Base-by-base conservation (phyloP, 225 moss, liverwort and hornwort genomes). In the Asterella californica region DNA sequence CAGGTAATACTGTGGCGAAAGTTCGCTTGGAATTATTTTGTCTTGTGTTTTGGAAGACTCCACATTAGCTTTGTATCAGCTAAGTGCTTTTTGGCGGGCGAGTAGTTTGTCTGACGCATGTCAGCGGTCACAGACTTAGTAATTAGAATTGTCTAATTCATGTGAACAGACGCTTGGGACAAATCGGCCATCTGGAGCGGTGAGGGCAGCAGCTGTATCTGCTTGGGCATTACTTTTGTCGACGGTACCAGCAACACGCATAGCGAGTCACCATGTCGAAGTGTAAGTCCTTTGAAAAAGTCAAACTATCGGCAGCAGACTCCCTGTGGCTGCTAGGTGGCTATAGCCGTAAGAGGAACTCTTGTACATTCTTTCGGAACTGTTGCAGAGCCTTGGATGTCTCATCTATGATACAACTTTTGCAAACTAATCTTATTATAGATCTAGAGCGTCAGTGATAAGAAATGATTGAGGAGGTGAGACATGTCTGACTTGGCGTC, bases 191-290 rank as follows among this genome's bases (percentile, higher is more conserved):
- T 84, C 90, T 53, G 87, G 83, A 76, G 79, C 84, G 61, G 92
- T 91, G 53, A 94, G 86, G 87, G 88, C 92, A 42, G 89, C 90
- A 73, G 96, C 91, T 74, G 71, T 96, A 72, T 47, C 82, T 70
- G 88, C 91, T n/a, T 96, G 96, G 94, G 86, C 90, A 27, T 84
- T 94, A 71, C 76, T 96, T 76, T 80, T 96, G 76, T 87, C 94
- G 30, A 92, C 92, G 12, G 74, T 96, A 52, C 90, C 89, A 80
- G 63, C 96, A 63, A 82, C 80, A n/a, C 86, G 85, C 55, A 82
- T 90, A 72, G 86, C 88, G n/a, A 83, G 86, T 24, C 72, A 85
- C 79, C 89, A 94, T 83, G 86, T 91, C 76, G 86, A 91, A 81
- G 57, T 81, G 93, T 95, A 83, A 91, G 94, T 70, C 2, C 46